Conservation (phyloP, 1,284 basidiomycete genomes). For the Trichosporon faecale region DNA sequence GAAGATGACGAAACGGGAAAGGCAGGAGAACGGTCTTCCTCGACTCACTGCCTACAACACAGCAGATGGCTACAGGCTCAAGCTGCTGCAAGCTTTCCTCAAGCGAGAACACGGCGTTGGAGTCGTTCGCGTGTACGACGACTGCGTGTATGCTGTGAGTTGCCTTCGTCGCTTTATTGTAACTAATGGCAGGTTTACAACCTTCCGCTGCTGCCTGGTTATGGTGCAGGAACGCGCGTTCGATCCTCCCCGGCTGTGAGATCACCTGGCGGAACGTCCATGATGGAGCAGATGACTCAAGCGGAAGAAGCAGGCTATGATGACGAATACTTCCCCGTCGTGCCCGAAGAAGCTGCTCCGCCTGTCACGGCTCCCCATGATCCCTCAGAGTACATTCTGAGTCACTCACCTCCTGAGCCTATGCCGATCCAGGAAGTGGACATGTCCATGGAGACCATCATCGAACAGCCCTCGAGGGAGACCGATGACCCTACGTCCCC, state of each 20-base stretch:
- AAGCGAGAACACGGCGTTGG: conserved; percentile 90
- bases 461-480: background rate
- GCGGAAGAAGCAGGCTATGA: conserved; percentile 88
- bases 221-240: conserved; percentile 76
- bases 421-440: conserved; percentile 12
- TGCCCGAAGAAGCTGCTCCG: conserved; percentile 21
- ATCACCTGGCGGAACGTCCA: conserved; percentile 60
- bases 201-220: conserved; percentile 84
- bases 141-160: conserved; percentile 84
- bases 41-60: conserved; percentile 84
- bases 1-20: conserved; percentile 63
- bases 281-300: conserved; percentile 69
- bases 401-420: conserved; percentile 37
- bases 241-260: conserved; percentile 72
- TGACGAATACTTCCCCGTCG: conserved; percentile 68
- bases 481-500: background rate
- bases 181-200: conserved; percentile 69
- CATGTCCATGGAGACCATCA: conserved; percentile 12
- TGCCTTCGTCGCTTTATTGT: background rate
- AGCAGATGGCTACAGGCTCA: conserved; percentile 76
- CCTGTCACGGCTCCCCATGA: conserved; percentile 27
- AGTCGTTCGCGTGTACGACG: conserved; percentile 79
- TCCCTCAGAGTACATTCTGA: conserved; percentile 49
- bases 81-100: conserved; percentile 70
- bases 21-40: conserved; percentile 70